Conservation (phyloP, 2,329 filamentous ascomycete species). For the Thelonectria blattea region DNA sequence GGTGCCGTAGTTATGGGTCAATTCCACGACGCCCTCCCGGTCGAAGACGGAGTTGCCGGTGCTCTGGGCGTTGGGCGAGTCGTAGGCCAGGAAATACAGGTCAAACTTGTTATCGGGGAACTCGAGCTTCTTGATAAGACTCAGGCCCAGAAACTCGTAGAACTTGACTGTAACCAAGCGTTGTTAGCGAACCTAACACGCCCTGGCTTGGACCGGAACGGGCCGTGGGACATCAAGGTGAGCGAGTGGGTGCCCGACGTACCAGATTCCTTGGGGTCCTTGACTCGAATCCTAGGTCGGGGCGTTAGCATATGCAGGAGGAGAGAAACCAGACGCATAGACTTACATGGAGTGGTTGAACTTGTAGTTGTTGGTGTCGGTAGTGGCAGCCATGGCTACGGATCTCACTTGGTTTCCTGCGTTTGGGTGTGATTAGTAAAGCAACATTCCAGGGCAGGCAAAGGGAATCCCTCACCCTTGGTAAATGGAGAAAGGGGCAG, state of each 20-base stretch:
- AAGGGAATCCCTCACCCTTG: not conserved
- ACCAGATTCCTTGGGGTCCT: constrained; percentile 85
- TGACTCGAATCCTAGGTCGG: constrained; percentile 80
- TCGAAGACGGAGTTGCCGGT: constrained; percentile 75
- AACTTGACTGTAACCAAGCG: constrained; percentile 70
- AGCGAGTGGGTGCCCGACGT: constrained; percentile 35
- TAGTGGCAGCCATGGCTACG: constrained; percentile 69
- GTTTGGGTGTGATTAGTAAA: not conserved
- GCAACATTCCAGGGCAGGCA: not conserved
- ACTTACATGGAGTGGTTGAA: constrained; percentile 85
- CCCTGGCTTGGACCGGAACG: not conserved
- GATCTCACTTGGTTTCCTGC: constrained; percentile 37
- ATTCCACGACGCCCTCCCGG: constrained; percentile 87
- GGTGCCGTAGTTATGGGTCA: constrained; percentile 86
- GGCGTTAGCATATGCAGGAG: constrained; percentile 20
- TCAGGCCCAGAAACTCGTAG: constrained; percentile 92
- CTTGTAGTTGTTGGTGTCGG: constrained; percentile 79
- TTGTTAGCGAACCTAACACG: not conserved
- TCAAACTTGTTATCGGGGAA: constrained; percentile 92
- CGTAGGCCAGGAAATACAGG: constrained; percentile 93
- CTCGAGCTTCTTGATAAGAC: constrained; percentile 77
- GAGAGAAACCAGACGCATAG: no score
- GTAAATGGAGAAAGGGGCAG: constrained; percentile 2
- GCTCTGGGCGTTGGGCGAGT: constrained; percentile 76
- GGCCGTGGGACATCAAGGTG: constrained; percentile 31